A percentile compares a stretch with the other conserved stretches of the same genome.
Evolutionary conservation across 768 basidiomycete species (phyloP).

Genomic region (Coprinellus aureogranulatus): DNA sequence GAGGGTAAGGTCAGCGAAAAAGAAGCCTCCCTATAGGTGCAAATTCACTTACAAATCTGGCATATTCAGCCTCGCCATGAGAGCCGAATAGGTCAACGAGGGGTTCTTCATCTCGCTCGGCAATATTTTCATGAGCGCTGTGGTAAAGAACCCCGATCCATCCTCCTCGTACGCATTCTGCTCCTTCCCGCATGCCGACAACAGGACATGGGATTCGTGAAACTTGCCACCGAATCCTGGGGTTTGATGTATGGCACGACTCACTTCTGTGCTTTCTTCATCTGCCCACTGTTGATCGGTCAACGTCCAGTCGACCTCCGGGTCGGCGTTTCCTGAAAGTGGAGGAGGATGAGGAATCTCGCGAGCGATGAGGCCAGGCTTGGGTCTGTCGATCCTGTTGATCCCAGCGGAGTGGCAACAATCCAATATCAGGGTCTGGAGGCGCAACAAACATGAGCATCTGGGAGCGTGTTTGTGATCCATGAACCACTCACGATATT

Average conservation of each 20-base stretch:
- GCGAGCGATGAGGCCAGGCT: constrained; percentile 17
- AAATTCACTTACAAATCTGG: constrained; percentile 22
- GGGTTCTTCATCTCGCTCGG: constrained; percentile 15
- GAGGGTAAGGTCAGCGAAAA: neutral
- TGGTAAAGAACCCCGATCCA: constrained; percentile 30
- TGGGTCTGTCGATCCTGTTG: constrained; percentile 19
- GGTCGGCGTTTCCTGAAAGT: constrained; percentile 24
- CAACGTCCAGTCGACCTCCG: neutral
- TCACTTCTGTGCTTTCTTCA: neutral
- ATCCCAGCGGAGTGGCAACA: constrained; percentile 44
- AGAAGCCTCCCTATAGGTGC: neutral
- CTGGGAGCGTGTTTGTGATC: neutral
- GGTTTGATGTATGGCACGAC: constrained; percentile 13
- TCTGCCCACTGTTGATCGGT: no score
- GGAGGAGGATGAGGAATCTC: constrained; percentile 25
- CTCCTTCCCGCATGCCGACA: constrained; percentile 40
- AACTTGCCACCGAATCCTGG: constrained; percentile 23
- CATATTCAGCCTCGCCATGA: constrained; percentile 31
- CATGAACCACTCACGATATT: constrained; percentile 35
- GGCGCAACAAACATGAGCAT: neutral
- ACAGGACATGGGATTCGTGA: constrained; percentile 37
- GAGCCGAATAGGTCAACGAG: constrained; percentile 27
- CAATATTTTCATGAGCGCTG: constrained; percentile 17
- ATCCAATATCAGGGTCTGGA: constrained; percentile 46
- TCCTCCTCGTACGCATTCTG: constrained; percentile 32